Evolutionary conservation across 1,139 yeast species (phyloP).

Genomic region (Suhomyces chickasaworum): DNA sequence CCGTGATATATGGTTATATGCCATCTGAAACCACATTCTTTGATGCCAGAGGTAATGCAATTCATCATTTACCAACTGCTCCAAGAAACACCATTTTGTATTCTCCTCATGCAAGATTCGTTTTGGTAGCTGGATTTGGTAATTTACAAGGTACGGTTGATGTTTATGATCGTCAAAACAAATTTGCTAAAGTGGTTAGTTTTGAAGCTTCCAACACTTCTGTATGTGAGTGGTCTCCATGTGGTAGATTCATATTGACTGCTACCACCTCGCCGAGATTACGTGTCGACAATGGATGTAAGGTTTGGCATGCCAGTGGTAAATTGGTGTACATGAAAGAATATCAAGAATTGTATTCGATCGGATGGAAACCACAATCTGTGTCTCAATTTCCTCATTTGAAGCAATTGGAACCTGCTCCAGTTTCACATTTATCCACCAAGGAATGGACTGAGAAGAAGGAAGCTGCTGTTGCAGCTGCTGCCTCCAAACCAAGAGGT

Average conservation of each 20-base stretch:
- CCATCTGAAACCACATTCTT: constrained; percentile 95
- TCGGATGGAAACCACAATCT: constrained; percentile 85
- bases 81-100: constrained; percentile 89
- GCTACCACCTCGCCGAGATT: constrained; percentile 97
- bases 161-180: constrained; percentile 88
- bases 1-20: constrained; percentile 96
- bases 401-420: constrained; percentile 56
- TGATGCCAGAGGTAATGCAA: constrained; percentile 89
- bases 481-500: constrained; percentile 63
- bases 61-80: constrained; percentile 81
- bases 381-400: constrained; percentile 61
- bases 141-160: constrained; percentile 97
- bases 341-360: constrained; percentile 76
- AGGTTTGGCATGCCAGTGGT: constrained; percentile 92
- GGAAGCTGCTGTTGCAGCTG: constrained; percentile 36
- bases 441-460: constrained; percentile 54
- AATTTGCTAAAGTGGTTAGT: constrained; percentile 74
- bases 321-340: constrained; percentile 76
- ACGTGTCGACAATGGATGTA: constrained; percentile 93
- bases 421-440: constrained; percentile 70
- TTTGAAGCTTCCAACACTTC: constrained; percentile 94
- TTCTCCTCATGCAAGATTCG: constrained; percentile 92
- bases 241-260: constrained; percentile 88
- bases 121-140: constrained; percentile 96
- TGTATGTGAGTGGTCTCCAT: constrained; percentile 98